Base-by-base conservation (phyloP, 208 protist genomes). In the Leishmania tropica region DNA sequence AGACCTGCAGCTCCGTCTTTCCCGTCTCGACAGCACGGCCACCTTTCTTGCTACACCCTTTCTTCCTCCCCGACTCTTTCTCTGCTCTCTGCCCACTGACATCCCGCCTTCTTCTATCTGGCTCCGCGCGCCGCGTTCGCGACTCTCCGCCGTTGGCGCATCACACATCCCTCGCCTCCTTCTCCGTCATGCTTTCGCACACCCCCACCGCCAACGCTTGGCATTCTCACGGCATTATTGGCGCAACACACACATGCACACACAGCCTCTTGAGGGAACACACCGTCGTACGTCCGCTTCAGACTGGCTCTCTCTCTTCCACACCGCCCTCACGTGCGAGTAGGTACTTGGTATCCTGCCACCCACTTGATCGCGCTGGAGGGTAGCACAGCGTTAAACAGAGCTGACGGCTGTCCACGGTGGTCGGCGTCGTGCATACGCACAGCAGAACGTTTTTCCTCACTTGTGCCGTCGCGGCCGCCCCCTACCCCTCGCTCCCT, bases 31-130 rank as follows among this genome's bases (percentile, higher is more conserved):
- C 31, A 15, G 28, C 62, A 68, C 31, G 28, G 28, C 42, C 3
- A 19, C 31, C 40, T 40, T 37, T 37, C 48, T 45, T 64, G 31
- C 62, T 37, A 37, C 62, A 68, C 31, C 62, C 40, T 21, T 31
- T 68, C 7, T 65, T 31, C 42, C 42, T 68, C 58, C 19, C 51
- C 75, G 0, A 24, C 56, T 72, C 58, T 76, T 60, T 85, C 48
- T 75, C n/a, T 58, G 40, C 15, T 68, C 10, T 8, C 62, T 31
- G 31, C 31, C 42, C 51, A 35, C 24, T 60, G 58, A 10, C 48
- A 45, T 85, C 62, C 24, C 40, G 3, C 1, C 45, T 79, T 47
- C 37, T 35, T 54, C 64, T 68, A 35, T 83, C 75, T 24, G n/a
- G n/a, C 24, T 35, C 19, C 17, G 24, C 47, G 51, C 40, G 40